phyloP scores from a whole-genome alignment of 2,329 filamentous ascomycete species.

The Calonectria hawksworthii region DNA sequence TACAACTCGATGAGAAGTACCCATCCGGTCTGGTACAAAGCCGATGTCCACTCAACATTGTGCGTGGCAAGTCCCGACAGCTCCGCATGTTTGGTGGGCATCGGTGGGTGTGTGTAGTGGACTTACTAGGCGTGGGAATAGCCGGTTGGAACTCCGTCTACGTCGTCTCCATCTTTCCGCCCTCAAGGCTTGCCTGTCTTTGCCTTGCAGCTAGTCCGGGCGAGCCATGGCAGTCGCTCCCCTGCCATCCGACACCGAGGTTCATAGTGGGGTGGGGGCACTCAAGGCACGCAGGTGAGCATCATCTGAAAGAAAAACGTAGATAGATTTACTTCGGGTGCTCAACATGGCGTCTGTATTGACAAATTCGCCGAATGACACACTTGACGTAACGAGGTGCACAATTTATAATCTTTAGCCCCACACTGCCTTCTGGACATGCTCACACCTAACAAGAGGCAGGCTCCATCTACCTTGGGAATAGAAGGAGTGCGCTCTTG shows the following conservation, averaged over 20 bases:
- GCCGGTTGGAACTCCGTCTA: conserved; percentile 31
- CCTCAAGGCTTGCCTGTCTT: conserved; percentile 5
- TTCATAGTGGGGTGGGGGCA: conserved; percentile 27
- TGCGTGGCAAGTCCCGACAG: background rate
- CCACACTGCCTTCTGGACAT: background rate
- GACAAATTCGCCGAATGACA: background rate
- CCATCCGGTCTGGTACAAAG: background rate
- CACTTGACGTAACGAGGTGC: background rate
- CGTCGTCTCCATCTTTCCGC: conserved; percentile 39
- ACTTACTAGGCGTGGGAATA: conserved; percentile 33
- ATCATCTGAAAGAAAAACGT: background rate
- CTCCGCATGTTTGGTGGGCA: conserved; percentile 3
- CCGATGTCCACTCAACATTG: background rate
- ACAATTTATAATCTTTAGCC: background rate
- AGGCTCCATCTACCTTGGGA: background rate
- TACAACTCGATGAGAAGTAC: background rate
- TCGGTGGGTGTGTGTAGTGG: conserved; percentile 13
- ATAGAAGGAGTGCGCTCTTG: background rate
- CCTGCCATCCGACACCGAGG: conserved; percentile 34
- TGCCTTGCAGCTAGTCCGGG: background rate
- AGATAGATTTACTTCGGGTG: background rate
- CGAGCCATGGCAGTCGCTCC: background rate
- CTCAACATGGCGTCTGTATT: background rate
- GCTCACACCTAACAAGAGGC: background rate
- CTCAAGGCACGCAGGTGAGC: background rate